Percentiles rank a stretch among this genome's conserved stretches.
phyloP scores from a whole-genome alignment of 495 filamentous ascomycete species.

The Trichoderma asperelloides region DNA sequence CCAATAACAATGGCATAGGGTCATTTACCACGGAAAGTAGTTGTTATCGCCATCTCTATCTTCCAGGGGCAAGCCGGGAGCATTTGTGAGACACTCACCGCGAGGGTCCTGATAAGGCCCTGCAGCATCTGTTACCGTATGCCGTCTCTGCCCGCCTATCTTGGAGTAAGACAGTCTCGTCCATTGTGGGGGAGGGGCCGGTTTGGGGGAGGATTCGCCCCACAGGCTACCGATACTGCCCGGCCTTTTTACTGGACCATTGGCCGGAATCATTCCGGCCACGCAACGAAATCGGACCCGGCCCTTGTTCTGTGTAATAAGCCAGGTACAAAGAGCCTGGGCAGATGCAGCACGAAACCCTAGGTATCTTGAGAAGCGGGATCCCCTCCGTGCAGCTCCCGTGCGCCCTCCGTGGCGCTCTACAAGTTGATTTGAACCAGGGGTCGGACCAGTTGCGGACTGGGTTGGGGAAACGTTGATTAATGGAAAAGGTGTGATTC shows the following conservation, averaged over 20 bases:
- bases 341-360: not conserved
- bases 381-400: not conserved
- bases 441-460: not conserved
- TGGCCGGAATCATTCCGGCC: slow-evolving; percentile 33
- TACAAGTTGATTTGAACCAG: too few relatives aligned
- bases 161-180: not conserved
- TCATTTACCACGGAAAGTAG: not conserved
- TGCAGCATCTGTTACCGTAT: not conserved
- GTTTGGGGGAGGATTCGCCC: not conserved
- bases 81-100: too few relatives aligned
- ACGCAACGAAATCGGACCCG: slow-evolving; percentile 6
- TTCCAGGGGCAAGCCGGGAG: too few relatives aligned
- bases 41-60: too few relatives aligned
- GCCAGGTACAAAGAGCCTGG: not conserved
- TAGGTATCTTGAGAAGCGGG: not conserved
- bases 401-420: not conserved
- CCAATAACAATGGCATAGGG: not conserved
- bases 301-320: not conserved
- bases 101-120: not conserved
- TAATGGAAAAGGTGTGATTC: not conserved
- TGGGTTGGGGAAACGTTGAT: not conserved
- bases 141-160: not conserved
- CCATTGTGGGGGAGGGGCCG: slow-evolving; percentile 6
- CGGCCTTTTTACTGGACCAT: slow-evolving; percentile 8
- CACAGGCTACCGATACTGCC: slow-evolving; percentile 11